Conservation (phyloP, 371 early-diverging fungal species). For the Lichtheimia ornata region DNA sequence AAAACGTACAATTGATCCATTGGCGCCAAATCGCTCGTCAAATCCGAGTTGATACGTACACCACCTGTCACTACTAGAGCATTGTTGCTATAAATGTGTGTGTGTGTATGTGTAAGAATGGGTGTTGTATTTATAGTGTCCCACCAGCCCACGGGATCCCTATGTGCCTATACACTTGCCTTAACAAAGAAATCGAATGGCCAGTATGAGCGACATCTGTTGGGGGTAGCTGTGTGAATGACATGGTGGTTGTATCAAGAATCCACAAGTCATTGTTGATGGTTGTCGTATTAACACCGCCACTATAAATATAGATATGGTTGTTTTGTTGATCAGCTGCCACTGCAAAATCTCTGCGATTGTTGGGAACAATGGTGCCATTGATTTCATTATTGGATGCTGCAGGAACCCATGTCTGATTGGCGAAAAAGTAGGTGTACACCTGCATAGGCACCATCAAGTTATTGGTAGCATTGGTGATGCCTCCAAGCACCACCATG, state of each 20-base stretch:
- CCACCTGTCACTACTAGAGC: conserved; percentile 46
- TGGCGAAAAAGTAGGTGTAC: conserved; percentile 18
- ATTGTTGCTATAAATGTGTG: conserved; percentile 27
- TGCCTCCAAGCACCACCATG: conserved; percentile 23
- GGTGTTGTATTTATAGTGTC: no score
- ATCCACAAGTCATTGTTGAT: conserved; percentile 29
- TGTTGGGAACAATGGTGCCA: conserved; percentile 17
- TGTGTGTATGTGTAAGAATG: no score
- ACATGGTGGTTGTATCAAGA: conserved; percentile 22
- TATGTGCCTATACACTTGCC: conserved; percentile 20
- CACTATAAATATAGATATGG: conserved; percentile 36
- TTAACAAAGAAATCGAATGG: conserved; percentile 39
- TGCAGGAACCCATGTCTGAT: conserved; percentile 15
- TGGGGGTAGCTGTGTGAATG: conserved; percentile 20
- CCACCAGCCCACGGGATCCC: no score
- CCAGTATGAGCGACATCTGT: conserved; percentile 26
- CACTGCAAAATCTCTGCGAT: conserved; percentile 25
- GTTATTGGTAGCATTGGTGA: background rate
- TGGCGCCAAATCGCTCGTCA: conserved; percentile 12
- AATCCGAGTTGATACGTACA: conserved; percentile 1
- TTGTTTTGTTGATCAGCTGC: conserved; percentile 17
- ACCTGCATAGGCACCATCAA: conserved; percentile 24
- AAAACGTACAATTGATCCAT: conserved; percentile 27
- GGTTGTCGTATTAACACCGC: conserved; percentile 12
- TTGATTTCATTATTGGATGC: conserved; percentile 9